Percentiles rank a stretch among this genome's conserved stretches.
phyloP scores from a whole-genome alignment of 805 yeast genomes.

The Ogataea naganishii region DNA sequence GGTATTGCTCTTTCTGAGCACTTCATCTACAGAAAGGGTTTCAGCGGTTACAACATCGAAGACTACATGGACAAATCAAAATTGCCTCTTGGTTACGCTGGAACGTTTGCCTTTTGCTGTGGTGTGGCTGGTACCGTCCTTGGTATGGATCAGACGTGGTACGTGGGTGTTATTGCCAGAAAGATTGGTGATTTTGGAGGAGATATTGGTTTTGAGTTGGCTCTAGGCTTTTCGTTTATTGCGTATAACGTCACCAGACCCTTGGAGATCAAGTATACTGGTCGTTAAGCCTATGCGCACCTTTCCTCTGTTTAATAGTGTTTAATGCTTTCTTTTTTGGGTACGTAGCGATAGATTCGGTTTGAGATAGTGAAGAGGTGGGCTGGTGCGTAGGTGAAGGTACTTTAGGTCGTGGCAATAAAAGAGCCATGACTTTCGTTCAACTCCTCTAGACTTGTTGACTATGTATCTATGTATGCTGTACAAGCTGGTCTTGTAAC shows the following conservation, averaged over 20 bases:
- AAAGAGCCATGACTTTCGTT: no score
- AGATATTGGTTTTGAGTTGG: conserved; percentile 81
- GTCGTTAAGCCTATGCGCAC: no score
- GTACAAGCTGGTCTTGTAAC: no score
- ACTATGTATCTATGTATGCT: no score
- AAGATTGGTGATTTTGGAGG: conserved; percentile 65
- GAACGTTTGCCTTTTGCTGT: conserved; percentile 65
- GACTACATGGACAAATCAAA: conserved; percentile 48
- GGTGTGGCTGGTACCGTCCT: conserved; percentile 81
- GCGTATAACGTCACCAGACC: conserved; percentile 52
- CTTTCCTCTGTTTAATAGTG: no score
- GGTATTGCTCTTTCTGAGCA: conserved; percentile 76
- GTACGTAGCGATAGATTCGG: no score
- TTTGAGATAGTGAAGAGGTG: no score
- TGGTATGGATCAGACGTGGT: conserved; percentile 88
- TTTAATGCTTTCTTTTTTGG: no score
- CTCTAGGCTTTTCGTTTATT: conserved; percentile 55
- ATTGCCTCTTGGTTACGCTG: conserved; percentile 74
- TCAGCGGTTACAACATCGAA: conserved; percentile 51
- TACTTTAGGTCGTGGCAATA: no score
- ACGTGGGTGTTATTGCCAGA: conserved; percentile 58
- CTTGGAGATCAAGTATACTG: conserved; percentile 57
- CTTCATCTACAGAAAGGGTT: conserved; percentile 64
- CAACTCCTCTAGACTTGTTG: no score
- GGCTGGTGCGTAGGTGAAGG: no score